A percentile compares a stretch with the other conserved stretches of the same genome.
phyloP scores from a whole-genome alignment of 2,329 filamentous ascomycete species.

The Cercospora nicotianae region DNA sequence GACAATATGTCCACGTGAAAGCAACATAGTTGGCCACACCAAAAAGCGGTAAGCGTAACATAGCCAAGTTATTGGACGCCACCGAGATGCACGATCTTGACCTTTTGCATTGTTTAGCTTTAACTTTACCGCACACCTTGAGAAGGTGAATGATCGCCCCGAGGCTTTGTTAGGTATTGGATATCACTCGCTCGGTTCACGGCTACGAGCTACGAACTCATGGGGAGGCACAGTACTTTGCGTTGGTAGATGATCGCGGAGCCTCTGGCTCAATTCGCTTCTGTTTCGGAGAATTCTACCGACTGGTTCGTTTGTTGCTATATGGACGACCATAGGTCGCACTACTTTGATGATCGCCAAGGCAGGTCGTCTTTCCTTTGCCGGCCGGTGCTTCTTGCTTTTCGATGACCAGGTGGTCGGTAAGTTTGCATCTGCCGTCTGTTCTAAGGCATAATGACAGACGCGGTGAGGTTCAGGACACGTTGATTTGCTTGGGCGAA shows the following conservation, averaged over 20 bases:
- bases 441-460: conserved; percentile 8
- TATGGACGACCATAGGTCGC: conserved; percentile 1
- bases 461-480: conserved; percentile 9
- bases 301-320: neutral
- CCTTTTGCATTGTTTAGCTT: neutral
- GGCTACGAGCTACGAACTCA: conserved; percentile 1
- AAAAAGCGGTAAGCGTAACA: conserved; percentile 8
- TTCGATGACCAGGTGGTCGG: neutral
- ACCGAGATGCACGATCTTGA: neutral
- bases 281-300: neutral
- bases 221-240: neutral
- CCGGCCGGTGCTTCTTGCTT: neutral
- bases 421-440: conserved; percentile 1
- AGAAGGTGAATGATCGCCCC: neutral
- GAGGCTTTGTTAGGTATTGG: neutral
- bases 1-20: neutral
- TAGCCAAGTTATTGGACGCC: conserved; percentile 6
- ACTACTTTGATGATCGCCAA: conserved; percentile 1
- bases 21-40: conserved; percentile 3
- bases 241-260: neutral
- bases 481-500: neutral
- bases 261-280: neutral
- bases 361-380: neutral
- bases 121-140: conserved; percentile 8
- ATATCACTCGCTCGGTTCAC: neutral